These are phyloP conservation scores for Pythium plurisporium DNA, from an alignment of 352 stramenopile species.

Conservation along the genomic window DNA sequence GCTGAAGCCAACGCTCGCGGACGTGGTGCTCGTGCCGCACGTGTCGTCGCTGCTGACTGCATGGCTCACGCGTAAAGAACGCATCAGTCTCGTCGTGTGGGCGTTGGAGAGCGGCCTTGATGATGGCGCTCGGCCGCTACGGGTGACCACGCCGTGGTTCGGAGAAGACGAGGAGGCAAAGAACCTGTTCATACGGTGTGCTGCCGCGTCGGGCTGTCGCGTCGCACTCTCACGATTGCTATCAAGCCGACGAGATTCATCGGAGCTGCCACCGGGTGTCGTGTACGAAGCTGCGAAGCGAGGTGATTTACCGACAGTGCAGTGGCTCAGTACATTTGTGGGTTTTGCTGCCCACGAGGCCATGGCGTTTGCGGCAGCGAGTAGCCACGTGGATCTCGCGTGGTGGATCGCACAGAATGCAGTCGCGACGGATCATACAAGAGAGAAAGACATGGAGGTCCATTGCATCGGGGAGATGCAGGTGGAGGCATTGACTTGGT, in stretches of 20 bases:
- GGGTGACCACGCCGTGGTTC: too few relatives aligned
- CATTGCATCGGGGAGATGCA: neutral
- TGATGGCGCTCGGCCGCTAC: too few relatives aligned
- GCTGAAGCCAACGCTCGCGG: neutral
- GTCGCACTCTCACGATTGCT: neutral
- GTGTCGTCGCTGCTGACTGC: conserved; percentile 1
- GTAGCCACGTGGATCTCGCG: conserved; percentile 31
- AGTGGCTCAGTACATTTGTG: conserved; percentile 13
- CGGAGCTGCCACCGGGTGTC: neutral
- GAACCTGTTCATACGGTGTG: neutral
- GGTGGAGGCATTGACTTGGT: neutral
- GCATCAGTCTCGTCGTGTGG: neutral
- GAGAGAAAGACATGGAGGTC: neutral
- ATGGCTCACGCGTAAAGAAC: conserved; percentile 4
- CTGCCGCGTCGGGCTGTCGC: conserved; percentile 9
- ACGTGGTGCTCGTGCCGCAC: conserved; percentile 9
- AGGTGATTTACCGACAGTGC: conserved; percentile 10
- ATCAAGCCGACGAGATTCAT: neutral
- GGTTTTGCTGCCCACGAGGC: conserved; percentile 17
- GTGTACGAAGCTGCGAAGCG: conserved; percentile 14
- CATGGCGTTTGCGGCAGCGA: conserved; percentile 40
- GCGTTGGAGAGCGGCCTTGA: conserved; percentile 4
- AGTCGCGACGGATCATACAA: conserved; percentile 5
- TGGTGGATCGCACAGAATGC: conserved; percentile 25
- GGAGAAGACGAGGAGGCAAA: too few relatives aligned